Conservation (phyloP, 1,284 basidiomycete species). For the Puccinia novopanici region DNA sequence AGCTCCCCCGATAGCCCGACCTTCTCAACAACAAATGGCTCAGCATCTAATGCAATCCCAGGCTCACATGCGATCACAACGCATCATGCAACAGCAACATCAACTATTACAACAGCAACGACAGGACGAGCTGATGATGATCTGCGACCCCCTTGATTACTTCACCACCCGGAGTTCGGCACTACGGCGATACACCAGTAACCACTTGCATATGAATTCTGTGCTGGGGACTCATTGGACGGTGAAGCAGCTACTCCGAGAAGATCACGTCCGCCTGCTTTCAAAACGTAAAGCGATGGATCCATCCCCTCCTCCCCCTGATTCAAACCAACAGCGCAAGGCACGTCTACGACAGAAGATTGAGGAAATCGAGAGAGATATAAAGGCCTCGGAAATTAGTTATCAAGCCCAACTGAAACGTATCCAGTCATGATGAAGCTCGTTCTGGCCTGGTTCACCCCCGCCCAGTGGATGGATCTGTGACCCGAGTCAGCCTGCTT, state of each 20-base stretch:
- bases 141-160: slow-evolving; percentile 39
- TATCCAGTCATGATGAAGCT: slow-evolving; percentile 22
- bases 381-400: neutral
- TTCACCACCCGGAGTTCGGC: slow-evolving; percentile 37
- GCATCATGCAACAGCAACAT: slow-evolving; percentile 34
- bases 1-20: slow-evolving; percentile 22
- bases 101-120: slow-evolving; percentile 11
- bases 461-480: neutral
- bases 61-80: slow-evolving; percentile 39
- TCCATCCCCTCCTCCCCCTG: neutral
- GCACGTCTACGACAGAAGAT: slow-evolving; percentile 35
- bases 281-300: slow-evolving; percentile 13
- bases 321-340: slow-evolving; percentile 21
- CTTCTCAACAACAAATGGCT: slow-evolving; percentile 48
- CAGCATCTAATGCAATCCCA: slow-evolving; percentile 43
- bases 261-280: slow-evolving; percentile 28
- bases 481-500: neutral
- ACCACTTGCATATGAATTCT: slow-evolving; percentile 46
- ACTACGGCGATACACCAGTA: slow-evolving; percentile 32
- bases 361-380: slow-evolving; percentile 29
- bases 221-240: slow-evolving; percentile 46
- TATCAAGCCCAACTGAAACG: slow-evolving; percentile 33
- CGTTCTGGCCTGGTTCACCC: no score
- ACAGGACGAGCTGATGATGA: slow-evolving; percentile 34
- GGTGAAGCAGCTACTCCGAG: slow-evolving; percentile 32